phyloP scores from a whole-genome alignment of 1,284 basidiomycete species.

The Cronartium quercuum region DNA sequence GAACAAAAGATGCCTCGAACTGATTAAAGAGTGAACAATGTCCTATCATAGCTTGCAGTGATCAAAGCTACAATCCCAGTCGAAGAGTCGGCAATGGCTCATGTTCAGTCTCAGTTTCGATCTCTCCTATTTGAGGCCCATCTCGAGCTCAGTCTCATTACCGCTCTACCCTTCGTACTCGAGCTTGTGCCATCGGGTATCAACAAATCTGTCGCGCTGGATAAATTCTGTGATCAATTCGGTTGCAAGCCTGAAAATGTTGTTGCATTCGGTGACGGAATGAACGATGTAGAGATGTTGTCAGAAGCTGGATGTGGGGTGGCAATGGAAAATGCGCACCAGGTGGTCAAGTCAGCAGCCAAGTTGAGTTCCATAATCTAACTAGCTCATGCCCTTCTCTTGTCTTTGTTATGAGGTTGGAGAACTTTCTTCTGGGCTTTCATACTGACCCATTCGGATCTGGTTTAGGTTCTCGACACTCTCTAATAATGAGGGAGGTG shows the following conservation, averaged over 20 bases:
- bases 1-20: background rate
- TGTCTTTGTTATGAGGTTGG: background rate
- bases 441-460: background rate
- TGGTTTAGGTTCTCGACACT: background rate
- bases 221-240: background rate
- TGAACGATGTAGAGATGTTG: background rate
- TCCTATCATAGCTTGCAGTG: background rate
- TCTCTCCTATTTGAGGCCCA: background rate
- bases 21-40: background rate
- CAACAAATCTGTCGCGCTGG: background rate
- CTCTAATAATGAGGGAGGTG: background rate
- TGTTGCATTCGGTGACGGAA: background rate
- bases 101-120: background rate
- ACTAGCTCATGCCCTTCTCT: background rate
- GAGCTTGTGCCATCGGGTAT: background rate
- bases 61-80: background rate
- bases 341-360: background rate
- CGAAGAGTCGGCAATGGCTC: background rate
- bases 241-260: background rate
- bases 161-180: background rate
- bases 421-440: background rate
- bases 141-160: background rate
- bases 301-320: background rate
- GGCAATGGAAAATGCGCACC: background rate
- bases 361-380: background rate